A percentile compares a stretch with the other conserved stretches of the same genome.
phyloP scores from a whole-genome alignment of 1,284 basidiomycete genomes.

The Vanrija humicola region DNA sequence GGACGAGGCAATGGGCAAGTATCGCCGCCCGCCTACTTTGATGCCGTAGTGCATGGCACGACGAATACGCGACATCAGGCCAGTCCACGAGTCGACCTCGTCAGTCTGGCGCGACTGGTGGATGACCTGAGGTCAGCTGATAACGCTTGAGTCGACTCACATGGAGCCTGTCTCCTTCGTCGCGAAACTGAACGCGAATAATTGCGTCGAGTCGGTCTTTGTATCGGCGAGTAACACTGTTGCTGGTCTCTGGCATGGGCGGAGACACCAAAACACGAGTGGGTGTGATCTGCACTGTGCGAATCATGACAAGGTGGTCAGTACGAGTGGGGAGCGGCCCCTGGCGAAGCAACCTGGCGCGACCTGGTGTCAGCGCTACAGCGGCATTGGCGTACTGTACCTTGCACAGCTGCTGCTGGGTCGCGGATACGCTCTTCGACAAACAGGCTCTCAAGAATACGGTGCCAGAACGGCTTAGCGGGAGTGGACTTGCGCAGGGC shows the following conservation, averaged over 20 bases:
- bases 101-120: constrained; percentile 37
- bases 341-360: background rate
- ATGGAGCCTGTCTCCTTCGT: constrained; percentile 43
- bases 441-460: constrained; percentile 41
- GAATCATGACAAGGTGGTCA: constrained; percentile 40
- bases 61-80: constrained; percentile 44
- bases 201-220: constrained; percentile 38
- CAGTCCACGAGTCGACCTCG: constrained; percentile 23
- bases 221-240: constrained; percentile 44
- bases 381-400: constrained; percentile 14
- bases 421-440: constrained; percentile 39
- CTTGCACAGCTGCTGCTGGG: constrained; percentile 20
- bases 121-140: constrained; percentile 26
- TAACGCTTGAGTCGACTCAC: constrained; percentile 19
- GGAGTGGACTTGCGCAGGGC: constrained; percentile 22
- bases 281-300: constrained; percentile 44
- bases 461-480: constrained; percentile 25
- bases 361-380: background rate
- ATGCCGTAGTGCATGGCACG: constrained; percentile 43
- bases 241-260: constrained; percentile 44
- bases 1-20: constrained; percentile 41
- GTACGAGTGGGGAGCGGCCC: constrained; percentile 2
- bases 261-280: constrained; percentile 45
- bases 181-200: constrained; percentile 45
- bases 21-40: constrained; percentile 34